Conservation (phyloP, 768 basidiomycete genomes). For the Xerocomus potaroensis region DNA sequence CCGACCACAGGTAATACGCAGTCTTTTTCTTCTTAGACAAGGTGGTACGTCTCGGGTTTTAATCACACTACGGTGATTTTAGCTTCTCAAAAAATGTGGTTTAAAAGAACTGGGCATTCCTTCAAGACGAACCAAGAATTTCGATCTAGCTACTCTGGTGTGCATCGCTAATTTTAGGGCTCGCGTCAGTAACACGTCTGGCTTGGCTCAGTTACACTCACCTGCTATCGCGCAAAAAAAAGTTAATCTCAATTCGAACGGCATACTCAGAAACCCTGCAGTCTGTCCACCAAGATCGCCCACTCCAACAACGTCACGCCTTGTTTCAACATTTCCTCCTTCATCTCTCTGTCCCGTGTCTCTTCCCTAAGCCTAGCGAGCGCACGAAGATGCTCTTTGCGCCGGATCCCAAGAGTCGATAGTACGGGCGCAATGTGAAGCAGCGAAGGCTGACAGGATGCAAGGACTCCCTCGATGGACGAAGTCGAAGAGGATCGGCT, state of each 20-base stretch:
- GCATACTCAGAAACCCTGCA: constrained; percentile 36
- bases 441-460: constrained; percentile 62
- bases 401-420: constrained; percentile 53
- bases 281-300: constrained; percentile 69
- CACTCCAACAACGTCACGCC: constrained; percentile 74
- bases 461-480: constrained; percentile 49
- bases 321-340: constrained; percentile 61
- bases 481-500: constrained; percentile 36
- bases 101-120: neutral
- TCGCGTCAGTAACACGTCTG: neutral
- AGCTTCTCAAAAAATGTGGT: neutral
- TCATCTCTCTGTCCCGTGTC: constrained; percentile 65
- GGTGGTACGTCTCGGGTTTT: too few species aligned
- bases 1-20: too few species aligned
- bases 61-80: too few species aligned
- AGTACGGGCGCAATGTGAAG: constrained; percentile 58
- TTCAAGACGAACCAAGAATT: neutral
- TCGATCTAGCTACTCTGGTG: neutral
- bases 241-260: neutral
- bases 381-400: constrained; percentile 59
- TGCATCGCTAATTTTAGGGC: neutral
- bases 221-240: neutral
- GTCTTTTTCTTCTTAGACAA: too few species aligned
- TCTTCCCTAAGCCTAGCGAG: constrained; percentile 57
- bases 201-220: neutral